Evolutionary conservation across 2,329 filamentous ascomycete species (phyloP), one percentile per base, ranked within the genome.

Genomic region (Penicillium sp.): DNA sequence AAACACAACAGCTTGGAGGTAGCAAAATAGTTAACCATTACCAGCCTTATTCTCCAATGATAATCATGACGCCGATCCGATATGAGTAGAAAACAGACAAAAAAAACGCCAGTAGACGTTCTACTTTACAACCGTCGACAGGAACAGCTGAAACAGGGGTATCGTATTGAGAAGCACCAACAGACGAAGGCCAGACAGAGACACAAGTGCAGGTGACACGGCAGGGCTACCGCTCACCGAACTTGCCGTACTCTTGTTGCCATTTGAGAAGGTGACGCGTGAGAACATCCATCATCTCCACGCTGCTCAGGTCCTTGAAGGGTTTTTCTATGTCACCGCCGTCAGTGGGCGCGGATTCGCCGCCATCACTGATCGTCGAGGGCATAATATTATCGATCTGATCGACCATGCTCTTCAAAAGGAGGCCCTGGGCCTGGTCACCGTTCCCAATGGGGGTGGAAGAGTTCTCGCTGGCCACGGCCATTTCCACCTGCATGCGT

Each of bases 221-320:
- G 52, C 46, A 55, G 51, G 49, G 58, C 73, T 68, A 78, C 64
- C 77, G 77, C 59, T 82, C 80, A 18, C 79, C 78, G 58, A 77
- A 78, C 61, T 81, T 80, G 42, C 81, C 80, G 70, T 77, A 92
- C 67, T 89, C 84, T 61, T 88, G 87, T 75, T 96, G 90, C 90
- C 90, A 96, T 67, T 89, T 88, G 62, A 93, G 84, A 66, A 96
- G 81, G 70, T 92, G 86, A 58, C 89, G 82, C 58, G 89, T 92
- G 70, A 96, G 75, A 64, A 86, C 82, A 71, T 95, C 91, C 90
- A 95, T 95, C 90, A 96, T 95, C 74, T 95, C 90, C 60, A 90
- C 80, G 63, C 88, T 92, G 54, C 80, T 89, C 60, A 96, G 78
- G 8, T 88, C 83, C 63, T 87, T 89, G 72, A 96, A 96, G 1